A percentile compares a stretch with the other conserved stretches of the same genome.
phyloP scores from a whole-genome alignment of 331 rosid genomes.

The Prunus yedoensis region DNA sequence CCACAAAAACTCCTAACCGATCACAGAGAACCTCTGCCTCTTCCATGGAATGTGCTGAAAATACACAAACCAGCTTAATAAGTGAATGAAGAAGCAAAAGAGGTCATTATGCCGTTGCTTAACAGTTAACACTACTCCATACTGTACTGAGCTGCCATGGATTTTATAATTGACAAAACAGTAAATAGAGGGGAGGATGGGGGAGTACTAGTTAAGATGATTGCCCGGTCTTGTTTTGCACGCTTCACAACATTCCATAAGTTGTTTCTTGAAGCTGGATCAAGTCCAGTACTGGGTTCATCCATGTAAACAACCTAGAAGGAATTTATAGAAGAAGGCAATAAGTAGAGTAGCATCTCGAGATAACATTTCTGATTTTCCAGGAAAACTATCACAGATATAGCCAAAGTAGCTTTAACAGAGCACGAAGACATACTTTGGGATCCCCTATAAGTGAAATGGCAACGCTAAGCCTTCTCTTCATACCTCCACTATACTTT shows the following conservation, averaged over 20 bases:
- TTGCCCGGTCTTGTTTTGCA: conserved; percentile 85
- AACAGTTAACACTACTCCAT: neutral
- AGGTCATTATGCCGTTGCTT: neutral
- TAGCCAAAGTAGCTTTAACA: too few species aligned
- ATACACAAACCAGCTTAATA: neutral
- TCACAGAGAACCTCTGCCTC: conserved; percentile 95
- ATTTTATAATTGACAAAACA: neutral
- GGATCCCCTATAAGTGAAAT: too few species aligned
- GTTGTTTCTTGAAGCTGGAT: too few species aligned
- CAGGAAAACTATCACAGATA: too few species aligned
- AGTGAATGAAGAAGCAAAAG: neutral
- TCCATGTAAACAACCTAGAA: too few species aligned
- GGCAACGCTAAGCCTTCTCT: too few species aligned
- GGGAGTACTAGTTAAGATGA: conserved; percentile 76
- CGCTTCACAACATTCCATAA: conserved; percentile 76
- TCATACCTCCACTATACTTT: conserved; percentile 96
- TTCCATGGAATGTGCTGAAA: conserved; percentile 98
- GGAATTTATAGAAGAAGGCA: too few species aligned
- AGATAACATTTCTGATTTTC: too few species aligned
- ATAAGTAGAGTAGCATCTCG: too few species aligned
- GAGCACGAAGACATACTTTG: too few species aligned
- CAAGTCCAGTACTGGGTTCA: too few species aligned
- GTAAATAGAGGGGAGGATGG: neutral
- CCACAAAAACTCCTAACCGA: conserved; percentile 82
- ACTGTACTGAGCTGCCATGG: neutral